Evolutionary conservation across 768 basidiomycete species (phyloP).

Genomic region (Dendrothele bispora): DNA sequence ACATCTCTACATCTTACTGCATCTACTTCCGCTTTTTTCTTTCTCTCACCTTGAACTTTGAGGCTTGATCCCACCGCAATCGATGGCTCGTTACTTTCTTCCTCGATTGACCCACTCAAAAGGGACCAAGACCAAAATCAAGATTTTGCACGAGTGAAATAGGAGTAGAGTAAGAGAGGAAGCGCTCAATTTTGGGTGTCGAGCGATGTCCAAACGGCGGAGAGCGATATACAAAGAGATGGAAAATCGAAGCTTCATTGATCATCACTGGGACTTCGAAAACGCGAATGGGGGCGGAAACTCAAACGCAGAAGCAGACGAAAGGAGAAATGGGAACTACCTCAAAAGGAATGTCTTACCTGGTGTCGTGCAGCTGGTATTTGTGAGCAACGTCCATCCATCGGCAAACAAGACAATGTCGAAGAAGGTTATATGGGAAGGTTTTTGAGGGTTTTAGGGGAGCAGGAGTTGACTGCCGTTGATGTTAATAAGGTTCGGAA

Average conservation of each 20-base stretch:
- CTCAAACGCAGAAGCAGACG: too few species aligned
- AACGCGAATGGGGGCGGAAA: not conserved
- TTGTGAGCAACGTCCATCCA: conserved; percentile 66
- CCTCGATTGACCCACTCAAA: too few species aligned
- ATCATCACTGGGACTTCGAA: not conserved
- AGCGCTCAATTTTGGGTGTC: conserved; percentile 59
- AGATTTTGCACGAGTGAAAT: not conserved
- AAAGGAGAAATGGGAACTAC: too few species aligned
- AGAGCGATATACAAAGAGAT: not conserved
- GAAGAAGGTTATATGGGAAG: conserved; percentile 51
- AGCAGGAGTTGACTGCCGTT: conserved; percentile 66
- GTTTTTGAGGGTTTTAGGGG: conserved; percentile 29
- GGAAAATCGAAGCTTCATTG: not conserved
- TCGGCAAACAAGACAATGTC: conserved; percentile 84
- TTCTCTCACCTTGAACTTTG: not conserved
- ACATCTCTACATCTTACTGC: too few species aligned
- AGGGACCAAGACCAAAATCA: conserved; percentile 1
- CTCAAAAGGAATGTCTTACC: too few species aligned
- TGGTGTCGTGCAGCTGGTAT: conserved; percentile 66
- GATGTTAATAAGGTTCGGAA: conserved; percentile 79
- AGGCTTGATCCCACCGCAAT: not conserved
- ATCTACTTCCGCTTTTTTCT: too few species aligned
- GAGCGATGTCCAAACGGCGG: conserved; percentile 48
- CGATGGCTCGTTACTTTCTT: too few species aligned
- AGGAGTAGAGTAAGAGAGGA: conserved; percentile 32